Conservation (phyloP, 78 protist genomes). For the slime mould (Dictyostelium discoideum) region dicty_2.7 NC_007090.3:1205501-1206000, state of each 20-base stretch:
- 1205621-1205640: slow-evolving; percentile 43
- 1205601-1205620: slow-evolving; percentile 84
- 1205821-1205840: slow-evolving; percentile 27
- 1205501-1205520: slow-evolving; percentile 14
- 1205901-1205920: slow-evolving; percentile 56
- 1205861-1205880: slow-evolving; percentile 12
- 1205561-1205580: slow-evolving; percentile 85
- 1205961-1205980: slow-evolving; percentile 78
- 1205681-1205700: slow-evolving; percentile 60
- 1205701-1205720: slow-evolving; percentile 77
- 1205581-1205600: slow-evolving; percentile 91
- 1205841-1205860: slow-evolving; percentile 83
- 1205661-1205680: slow-evolving; percentile 63
- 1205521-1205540: slow-evolving; percentile 75
- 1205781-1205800: slow-evolving; percentile 62
- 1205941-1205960: slow-evolving; percentile 84
- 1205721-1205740: slow-evolving; percentile 61
- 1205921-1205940: slow-evolving; percentile 77
- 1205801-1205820: slow-evolving; percentile 83
- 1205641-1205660: slow-evolving; percentile 30
- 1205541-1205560: slow-evolving; percentile 86
- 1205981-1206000: not conserved
- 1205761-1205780: slow-evolving; percentile 19
- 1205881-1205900: slow-evolving; percentile 57
- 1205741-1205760: slow-evolving; percentile 44